Evolutionary conservation across 2,329 filamentous ascomycete species (phyloP), one percentile per base, ranked within the genome.

Genomic region (Fusarium globosum): DNA sequence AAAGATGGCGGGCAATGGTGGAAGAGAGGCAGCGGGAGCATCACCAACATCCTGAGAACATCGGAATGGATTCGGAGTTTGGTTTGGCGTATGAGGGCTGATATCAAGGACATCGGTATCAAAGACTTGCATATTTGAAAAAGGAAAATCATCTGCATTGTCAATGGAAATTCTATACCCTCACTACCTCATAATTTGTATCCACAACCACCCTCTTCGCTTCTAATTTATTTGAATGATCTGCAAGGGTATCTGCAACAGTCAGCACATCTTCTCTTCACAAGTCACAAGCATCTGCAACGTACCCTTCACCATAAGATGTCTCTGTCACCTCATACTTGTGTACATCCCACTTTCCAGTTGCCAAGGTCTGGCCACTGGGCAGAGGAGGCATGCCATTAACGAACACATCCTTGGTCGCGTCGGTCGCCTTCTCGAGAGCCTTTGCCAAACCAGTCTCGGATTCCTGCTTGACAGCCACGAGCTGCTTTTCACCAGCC

Each of bases 321-420:
- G 92, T 88, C 80, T 95, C 84, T 39, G 86, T 83, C 78, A 93
- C 80, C 72, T 84, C 83, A 78, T 97, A 91, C 83, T 92, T 90
- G 82, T 95, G 91, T 80, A 92, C 90, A 79, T 91, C 87, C 85
- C 90, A 90, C 70, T 86, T 81, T 48, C 87, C 87, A 51, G 82
- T 84, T 52, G 82, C 82, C 66, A 87, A 77, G 75, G 86, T 89
- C 82, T 91, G 84, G n/a, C 93, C 92, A 78, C 91, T 91, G 21
- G 96, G 96, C 79, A 93, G 84, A n/a, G 96, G 96, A 65, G 96
- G 96, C 83, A 99, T 83, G 3, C 96, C 95, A 78, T 92, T 87
- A 49, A 92, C 88, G 58, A 93, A 91, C 72, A 98, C 82, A 64
- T 95, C 89, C 74, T 83, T 81, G 55, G 79, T 80, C 30, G 97